These are phyloP conservation scores for Brettanomyces sp. DNA, from an alignment of 805 yeast species.

Conservation along the genomic window DNA sequence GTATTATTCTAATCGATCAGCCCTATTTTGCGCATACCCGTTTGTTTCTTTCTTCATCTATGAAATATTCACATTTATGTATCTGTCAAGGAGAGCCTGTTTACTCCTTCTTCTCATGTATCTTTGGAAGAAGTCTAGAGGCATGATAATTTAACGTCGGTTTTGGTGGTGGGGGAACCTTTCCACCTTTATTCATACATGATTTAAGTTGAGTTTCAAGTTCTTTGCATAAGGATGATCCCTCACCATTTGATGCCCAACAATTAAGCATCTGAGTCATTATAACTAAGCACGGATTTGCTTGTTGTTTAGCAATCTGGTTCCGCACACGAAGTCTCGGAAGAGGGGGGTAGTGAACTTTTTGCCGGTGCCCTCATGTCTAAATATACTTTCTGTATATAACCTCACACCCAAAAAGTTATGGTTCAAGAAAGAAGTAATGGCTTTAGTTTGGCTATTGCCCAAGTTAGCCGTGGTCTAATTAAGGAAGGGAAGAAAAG, in stretches of 20 bases:
- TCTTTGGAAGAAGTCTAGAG: constrained; percentile 44
- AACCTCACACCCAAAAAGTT: neutral
- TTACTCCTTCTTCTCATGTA: constrained; percentile 26
- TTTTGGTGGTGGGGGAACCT: constrained; percentile 27
- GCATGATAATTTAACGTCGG: constrained; percentile 49
- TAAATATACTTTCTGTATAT: neutral
- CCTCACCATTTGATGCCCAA: constrained; percentile 95
- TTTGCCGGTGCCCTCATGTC: constrained; percentile 13
- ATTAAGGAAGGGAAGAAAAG: no score
- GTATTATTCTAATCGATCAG: no score
- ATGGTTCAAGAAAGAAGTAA: no score
- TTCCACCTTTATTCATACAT: constrained; percentile 49
- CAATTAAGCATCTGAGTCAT: constrained; percentile 85
- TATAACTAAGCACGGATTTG: constrained; percentile 67
- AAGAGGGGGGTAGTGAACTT: constrained; percentile 51
- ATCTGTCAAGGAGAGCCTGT: no score
- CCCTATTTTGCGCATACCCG: no score
- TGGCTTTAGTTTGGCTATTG: no score
- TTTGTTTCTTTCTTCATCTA: no score
- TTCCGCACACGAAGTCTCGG: constrained; percentile 65
- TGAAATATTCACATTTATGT: no score
- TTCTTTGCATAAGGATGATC: constrained; percentile 53
- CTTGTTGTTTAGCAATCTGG: constrained; percentile 45
- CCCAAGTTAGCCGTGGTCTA: no score
- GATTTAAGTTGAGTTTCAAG: constrained; percentile 62